Percentiles rank a stretch among this genome's conserved stretches.
Conservation (phyloP, 2,329 filamentous ascomycete genomes). For the Fusarium sp. region DNA sequence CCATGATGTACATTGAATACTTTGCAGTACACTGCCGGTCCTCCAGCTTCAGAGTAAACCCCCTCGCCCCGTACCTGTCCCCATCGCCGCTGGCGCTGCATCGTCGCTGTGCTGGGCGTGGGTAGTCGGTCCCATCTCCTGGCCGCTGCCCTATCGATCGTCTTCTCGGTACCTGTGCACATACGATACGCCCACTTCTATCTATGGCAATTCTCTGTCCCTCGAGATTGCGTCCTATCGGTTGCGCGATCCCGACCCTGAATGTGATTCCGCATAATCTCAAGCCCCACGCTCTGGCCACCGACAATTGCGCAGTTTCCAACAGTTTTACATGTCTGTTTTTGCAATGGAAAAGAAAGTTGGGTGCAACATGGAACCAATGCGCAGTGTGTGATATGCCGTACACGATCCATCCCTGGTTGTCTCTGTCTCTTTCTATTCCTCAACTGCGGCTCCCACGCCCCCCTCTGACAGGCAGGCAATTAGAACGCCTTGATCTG, state of each 20-base stretch:
- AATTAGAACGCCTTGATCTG: neutral
- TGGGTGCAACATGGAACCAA: slow-evolving; percentile 2
- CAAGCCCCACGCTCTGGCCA: neutral
- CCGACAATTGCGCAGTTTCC: slow-evolving; percentile 13
- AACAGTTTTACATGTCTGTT: neutral
- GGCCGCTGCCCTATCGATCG: neutral
- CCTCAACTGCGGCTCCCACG: slow-evolving; percentile 5
- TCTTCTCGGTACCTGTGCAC: neutral
- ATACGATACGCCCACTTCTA: neutral
- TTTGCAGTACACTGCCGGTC: neutral
- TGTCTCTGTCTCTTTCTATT: neutral
- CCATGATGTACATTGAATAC: slow-evolving; percentile 2
- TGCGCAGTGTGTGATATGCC: slow-evolving; percentile 2
- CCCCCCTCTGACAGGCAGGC: neutral
- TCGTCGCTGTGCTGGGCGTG: neutral
- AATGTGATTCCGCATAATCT: slow-evolving; percentile 3
- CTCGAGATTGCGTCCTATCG: slow-evolving; percentile 7
- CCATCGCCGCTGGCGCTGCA: neutral
- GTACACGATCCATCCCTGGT: slow-evolving; percentile 2
- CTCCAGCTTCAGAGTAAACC: neutral
- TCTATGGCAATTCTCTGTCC: neutral
- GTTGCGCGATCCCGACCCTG: slow-evolving; percentile 15
- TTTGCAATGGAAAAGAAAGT: neutral
- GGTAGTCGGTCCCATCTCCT: neutral
- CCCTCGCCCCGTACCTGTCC: neutral